phyloP scores from a whole-genome alignment of 257 asterid genomes.

The Linaria vulgaris region DNA sequence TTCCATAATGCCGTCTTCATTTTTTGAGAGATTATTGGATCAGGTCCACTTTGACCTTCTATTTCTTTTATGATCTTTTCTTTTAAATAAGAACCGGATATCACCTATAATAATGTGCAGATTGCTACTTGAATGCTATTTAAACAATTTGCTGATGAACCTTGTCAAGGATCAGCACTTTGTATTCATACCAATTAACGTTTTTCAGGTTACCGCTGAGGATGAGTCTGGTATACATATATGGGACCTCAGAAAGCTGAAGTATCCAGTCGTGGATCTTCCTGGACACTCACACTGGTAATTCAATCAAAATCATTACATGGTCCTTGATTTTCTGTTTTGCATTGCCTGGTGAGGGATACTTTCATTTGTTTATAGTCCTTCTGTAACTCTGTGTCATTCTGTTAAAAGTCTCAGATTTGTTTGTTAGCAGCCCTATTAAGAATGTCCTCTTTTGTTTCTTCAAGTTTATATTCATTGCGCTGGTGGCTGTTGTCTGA shows the following conservation, averaged over 20 bases:
- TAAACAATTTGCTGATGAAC: too few relatives aligned
- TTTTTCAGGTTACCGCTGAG: conserved; percentile 86
- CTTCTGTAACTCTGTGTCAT: neutral
- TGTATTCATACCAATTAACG: neutral
- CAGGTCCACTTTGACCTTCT: neutral
- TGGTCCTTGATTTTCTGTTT: conserved; percentile 19
- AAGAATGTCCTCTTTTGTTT: too few relatives aligned
- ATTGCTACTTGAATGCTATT: too few relatives aligned
- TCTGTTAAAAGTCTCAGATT: conserved; percentile 13
- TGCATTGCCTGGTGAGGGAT: conserved; percentile 9
- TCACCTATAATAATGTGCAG: too few relatives aligned
- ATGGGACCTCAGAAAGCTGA: conserved; percentile 89
- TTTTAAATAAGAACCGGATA: too few relatives aligned
- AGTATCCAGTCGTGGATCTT: conserved; percentile 73
- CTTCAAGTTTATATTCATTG: conserved; percentile 6
- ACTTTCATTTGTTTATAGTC: conserved; percentile 1
- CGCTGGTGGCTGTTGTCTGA: conserved; percentile 5
- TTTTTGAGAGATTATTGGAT: neutral
- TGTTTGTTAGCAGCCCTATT: conserved; percentile 17
- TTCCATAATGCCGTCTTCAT: neutral
- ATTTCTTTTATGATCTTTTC: too few relatives aligned
- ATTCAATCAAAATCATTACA: conserved; percentile 14
- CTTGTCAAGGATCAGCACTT: too few relatives aligned
- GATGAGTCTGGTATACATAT: conserved; percentile 92
- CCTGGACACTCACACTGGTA: conserved; percentile 99